Conservation (phyloP, 345 rosid genomes). For the Draba incana region DNA sequence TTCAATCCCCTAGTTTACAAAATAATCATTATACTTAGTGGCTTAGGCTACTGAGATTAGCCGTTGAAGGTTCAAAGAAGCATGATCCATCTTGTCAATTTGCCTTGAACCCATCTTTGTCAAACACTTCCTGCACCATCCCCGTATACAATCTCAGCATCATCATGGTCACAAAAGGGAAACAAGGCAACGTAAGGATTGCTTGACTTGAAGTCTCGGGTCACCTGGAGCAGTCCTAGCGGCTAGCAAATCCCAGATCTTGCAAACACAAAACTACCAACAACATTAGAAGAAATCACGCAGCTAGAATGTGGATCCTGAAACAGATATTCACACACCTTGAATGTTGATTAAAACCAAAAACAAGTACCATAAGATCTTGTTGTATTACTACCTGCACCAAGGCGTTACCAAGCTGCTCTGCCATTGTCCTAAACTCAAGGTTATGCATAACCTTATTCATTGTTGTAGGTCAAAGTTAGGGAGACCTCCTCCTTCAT, state of each 20-base stretch:
- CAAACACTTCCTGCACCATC: conserved; percentile 82
- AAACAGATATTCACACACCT: too few relatives aligned
- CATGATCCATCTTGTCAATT: conserved; percentile 98
- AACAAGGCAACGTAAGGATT: conserved; percentile 78
- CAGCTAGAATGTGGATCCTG: neutral
- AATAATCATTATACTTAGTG: too few relatives aligned
- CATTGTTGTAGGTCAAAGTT: conserved; percentile 75
- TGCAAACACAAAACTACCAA: conserved; percentile 20
- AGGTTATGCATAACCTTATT: too few relatives aligned
- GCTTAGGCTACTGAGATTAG: too few relatives aligned
- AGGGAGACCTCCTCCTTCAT: conserved; percentile 58
- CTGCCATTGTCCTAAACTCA: too few relatives aligned
- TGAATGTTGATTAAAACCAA: too few relatives aligned
- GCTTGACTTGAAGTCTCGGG: conserved; percentile 90
- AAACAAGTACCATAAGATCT: too few relatives aligned
- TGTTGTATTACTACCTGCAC: too few relatives aligned
- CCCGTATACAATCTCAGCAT: conserved; percentile 16
- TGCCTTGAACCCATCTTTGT: conserved; percentile 88
- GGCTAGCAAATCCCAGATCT: conserved; percentile 63
- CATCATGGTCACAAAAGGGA: conserved; percentile 22
- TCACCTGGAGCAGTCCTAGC: conserved; percentile 71
- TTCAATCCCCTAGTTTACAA: too few relatives aligned
- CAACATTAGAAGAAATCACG: neutral
- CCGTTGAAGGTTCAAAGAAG: conserved; percentile 42
- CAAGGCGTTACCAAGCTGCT: too few relatives aligned